Base-by-base conservation (phyloP, 805 yeast genomes). In the Starmerella powellii region DNA sequence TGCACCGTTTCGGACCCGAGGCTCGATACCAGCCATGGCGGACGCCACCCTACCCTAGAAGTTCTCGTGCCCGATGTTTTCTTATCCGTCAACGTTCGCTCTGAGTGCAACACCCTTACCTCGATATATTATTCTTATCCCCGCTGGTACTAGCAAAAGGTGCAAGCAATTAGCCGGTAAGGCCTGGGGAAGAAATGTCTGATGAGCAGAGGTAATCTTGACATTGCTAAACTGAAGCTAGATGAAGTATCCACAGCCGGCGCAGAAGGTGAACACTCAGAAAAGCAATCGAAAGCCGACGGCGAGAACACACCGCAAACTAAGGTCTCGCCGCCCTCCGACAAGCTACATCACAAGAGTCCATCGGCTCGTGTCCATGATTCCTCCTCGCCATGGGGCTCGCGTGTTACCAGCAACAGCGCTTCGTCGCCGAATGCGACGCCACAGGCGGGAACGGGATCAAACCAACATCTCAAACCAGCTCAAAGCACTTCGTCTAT, bases 401-500 rank as follows among this genome's bases (percentile, higher is more conserved):
- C 12, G 37, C n/a, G 27, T 33, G 6, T 27, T 12, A 13, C 5
- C 41, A 6, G n/a, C 24, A 17, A 32, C 33, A 21, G 28, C 31
- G 11, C 27, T 28, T 8, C 34, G 19, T 3, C 29, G 28, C 40
- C 26, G 32, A 11, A 18, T 19, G 10, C 46, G 29, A 3, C 46
- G 44, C 24, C 30, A 21, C 4, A 39, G 38, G 6, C 33, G 21
- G 30, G 37, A 13, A 23, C 43, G 39, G 12, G 13, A 4, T 28
- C 32, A 8, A n/a, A 21, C 21, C 13, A 34, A 4, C 40, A 33
- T 38, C 42, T 33, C 45, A 31, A 28, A 15, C 37, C 50, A 28
- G 31, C 40, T 42, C 23, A 11, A 12, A 40, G 50, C 44, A 29
- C 49, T 40, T 16, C 50, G 33, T 46, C 51, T 41, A 29, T 42